Evolutionary conservation across 371 early-diverging fungal genomes (phyloP), one percentile per base, ranked within the genome.

Genomic region (Mortierella sp.): DNA sequence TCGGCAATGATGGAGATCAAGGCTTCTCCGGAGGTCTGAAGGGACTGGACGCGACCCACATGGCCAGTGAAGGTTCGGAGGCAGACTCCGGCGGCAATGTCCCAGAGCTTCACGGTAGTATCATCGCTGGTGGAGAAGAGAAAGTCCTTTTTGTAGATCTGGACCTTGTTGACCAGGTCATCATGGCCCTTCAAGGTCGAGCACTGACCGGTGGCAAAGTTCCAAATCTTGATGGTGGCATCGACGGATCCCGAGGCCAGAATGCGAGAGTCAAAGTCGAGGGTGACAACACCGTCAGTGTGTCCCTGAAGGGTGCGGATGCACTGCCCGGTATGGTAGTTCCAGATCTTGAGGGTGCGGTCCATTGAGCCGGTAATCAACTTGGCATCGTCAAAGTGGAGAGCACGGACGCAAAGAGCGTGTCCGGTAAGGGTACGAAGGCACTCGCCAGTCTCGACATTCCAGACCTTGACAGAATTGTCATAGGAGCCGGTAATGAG

Each of bases 341-440:
- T 96, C 99, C 99, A 99, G 67, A 99, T 95, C 78, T 96, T 92
- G n/a, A 99, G 92, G 0, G 98, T 98, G 43, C 95, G 92, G 82
- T 99, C 99, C 88, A 96, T 94, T 13, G 97, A 95, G 10, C 96
- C 97, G 5, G 96, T 94, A 26, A 97, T 94, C 44, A 97, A 89
- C 85, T 95, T 96, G 80, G 93, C 92, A 51, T 94, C 94, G 80
- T 96, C 96, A 82, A 96, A 96, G 73, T 96, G 97, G 10, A 99
- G 90, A 2, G 95, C 96, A 3, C 97, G 91, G 0, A 99, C 95
- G 28, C 95, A 94, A 4, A 95, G 92, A 13, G 94, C 93, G 89
- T 99, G 99, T 0, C 99, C 99, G 16, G 82, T 89, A 19, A 98
- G 88, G 8, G 91, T 89, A 13, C 92, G 92, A 31, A 96, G 88